phyloP scores from a whole-genome alignment of 768 basidiomycete genomes.

The Termitomyces heimii region DNA sequence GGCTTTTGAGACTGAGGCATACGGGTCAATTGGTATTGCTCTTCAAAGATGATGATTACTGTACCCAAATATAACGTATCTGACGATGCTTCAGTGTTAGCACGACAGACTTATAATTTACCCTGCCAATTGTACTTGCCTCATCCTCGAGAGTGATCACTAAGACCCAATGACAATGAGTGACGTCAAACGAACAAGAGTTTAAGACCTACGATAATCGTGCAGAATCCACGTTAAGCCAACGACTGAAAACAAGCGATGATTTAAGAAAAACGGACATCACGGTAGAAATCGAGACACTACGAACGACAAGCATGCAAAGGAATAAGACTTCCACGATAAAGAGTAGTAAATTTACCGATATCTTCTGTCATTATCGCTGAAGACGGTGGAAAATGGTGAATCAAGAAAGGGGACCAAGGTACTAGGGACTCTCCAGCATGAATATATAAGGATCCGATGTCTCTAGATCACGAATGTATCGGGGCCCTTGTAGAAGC shows the following conservation, averaged over 20 bases:
- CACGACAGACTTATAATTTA: neutral
- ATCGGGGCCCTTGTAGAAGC: neutral
- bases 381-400: neutral
- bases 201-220: constrained; percentile 24
- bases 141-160: constrained; percentile 29
- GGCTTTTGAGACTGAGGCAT: constrained; percentile 25
- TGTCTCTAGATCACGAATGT: neutral
- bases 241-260: constrained; percentile 14
- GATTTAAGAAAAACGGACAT: neutral
- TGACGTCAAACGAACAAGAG: neutral
- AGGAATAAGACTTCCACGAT: constrained; percentile 13
- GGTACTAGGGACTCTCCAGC: no score
- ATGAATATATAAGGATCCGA: neutral
- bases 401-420: neutral
- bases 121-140: constrained; percentile 10
- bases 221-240: constrained; percentile 32
- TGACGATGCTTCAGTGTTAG: constrained; percentile 7
- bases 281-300: neutral
- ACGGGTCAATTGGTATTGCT: neutral
- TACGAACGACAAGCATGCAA: constrained; percentile 14
- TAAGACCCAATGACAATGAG: constrained; percentile 1
- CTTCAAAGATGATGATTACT: neutral
- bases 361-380: neutral
- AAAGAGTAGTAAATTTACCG: constrained; percentile 3
- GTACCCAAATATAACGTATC: constrained; percentile 35